A percentile compares a stretch with the other conserved stretches of the same genome.
These are phyloP conservation scores for Auricularia auricula-judae DNA, from an alignment of 768 basidiomycete species.

Conservation along the genomic window DNA sequence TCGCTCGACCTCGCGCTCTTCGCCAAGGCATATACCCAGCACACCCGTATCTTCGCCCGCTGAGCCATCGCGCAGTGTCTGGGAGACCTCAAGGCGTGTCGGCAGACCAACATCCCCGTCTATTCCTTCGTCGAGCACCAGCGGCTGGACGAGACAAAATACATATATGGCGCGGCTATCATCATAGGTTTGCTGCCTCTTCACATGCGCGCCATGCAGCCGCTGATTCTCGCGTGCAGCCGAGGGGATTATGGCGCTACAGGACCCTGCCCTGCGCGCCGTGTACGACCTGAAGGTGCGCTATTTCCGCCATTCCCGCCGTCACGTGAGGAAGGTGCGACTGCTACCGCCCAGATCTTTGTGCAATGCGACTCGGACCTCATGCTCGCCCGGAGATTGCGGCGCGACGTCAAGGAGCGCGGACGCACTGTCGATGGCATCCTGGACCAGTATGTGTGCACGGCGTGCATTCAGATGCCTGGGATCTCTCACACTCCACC, in stretches of 20 bases:
- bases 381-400: conserved; percentile 90
- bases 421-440: conserved; percentile 79
- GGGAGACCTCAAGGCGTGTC: conserved; percentile 72
- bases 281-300: conserved; percentile 86
- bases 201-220: neutral
- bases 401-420: conserved; percentile 79
- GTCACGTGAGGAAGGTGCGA: neutral
- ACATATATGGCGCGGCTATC: conserved; percentile 87
- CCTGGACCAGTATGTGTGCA: conserved; percentile 61
- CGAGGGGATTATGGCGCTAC: conserved; percentile 87
- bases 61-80: conserved; percentile 47
- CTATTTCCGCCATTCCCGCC: neutral
- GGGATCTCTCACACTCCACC: neutral
- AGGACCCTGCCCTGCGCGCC: conserved; percentile 64
- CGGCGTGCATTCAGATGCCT: neutral
- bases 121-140: conserved; percentile 94
- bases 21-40: conserved; percentile 43
- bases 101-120: conserved; percentile 79
- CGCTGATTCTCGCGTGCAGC: conserved; percentile 27
- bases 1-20: conserved; percentile 88
- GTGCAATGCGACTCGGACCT: conserved; percentile 93
- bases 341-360: conserved; percentile 42
- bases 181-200: conserved; percentile 54
- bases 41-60: neutral
- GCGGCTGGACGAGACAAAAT: conserved; percentile 64